A percentile compares a stretch with the other conserved stretches of the same genome.
These are phyloP conservation scores for Zelonia costaricensis DNA, from an alignment of 208 protist genomes.

Conservation along the genomic window DNA sequence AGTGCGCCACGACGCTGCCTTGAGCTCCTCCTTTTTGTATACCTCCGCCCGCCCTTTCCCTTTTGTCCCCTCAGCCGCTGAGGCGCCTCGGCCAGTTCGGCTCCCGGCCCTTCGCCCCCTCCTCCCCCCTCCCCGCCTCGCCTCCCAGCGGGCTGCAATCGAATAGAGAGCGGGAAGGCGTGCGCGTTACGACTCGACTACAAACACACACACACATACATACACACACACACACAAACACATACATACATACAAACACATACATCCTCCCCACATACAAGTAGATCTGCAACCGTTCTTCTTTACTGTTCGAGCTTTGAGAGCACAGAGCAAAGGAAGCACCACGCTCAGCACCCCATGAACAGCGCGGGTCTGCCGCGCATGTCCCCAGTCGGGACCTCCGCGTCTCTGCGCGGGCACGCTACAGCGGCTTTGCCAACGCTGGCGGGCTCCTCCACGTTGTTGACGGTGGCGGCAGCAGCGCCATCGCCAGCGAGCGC, in stretches of 20 bases:
- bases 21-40: too few species aligned
- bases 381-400: neutral
- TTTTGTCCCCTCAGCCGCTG: neutral
- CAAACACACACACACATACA: neutral
- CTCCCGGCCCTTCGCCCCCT: neutral
- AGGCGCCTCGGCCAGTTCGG: neutral
- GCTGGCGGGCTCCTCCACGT: too few species aligned
- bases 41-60: neutral
- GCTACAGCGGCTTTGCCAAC: too few species aligned
- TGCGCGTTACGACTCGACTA: neutral
- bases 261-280: neutral
- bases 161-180: neutral
- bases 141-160: neutral
- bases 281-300: neutral
- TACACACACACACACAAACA: neutral
- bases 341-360: neutral
- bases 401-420: neutral
- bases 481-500: neutral
- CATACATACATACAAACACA: neutral
- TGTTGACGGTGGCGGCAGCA: neutral
- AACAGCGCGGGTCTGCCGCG: constrained; percentile 1
- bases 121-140: neutral
- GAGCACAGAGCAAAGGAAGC: neutral
- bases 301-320: neutral
- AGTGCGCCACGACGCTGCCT: too few species aligned